Conservation (phyloP, 805 yeast species). For the Candida fluviatilis region DNA sequence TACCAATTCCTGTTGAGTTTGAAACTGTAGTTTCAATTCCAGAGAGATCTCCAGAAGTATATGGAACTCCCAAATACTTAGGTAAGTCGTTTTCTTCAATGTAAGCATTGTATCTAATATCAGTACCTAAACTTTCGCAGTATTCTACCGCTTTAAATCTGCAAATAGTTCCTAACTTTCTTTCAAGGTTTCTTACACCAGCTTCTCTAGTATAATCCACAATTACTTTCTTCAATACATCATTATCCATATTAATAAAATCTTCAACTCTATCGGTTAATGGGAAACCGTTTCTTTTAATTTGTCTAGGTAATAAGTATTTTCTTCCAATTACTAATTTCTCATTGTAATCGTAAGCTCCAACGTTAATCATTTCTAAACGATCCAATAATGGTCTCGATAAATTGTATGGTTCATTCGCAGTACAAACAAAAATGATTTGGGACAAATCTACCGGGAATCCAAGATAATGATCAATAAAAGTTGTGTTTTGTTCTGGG, state of each 20-base stretch:
- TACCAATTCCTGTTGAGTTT: constrained; percentile 53
- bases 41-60: constrained; percentile 28
- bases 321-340: constrained; percentile 66
- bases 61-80: constrained; percentile 66
- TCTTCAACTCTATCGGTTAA: constrained; percentile 17
- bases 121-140: constrained; percentile 26
- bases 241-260: constrained; percentile 44
- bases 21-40: constrained; percentile 31
- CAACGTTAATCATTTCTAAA: constrained; percentile 73
- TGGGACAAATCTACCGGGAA: constrained; percentile 83
- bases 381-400: constrained; percentile 79
- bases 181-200: constrained; percentile 78
- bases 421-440: constrained; percentile 79
- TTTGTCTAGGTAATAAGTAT: constrained; percentile 73
- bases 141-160: constrained; percentile 78
- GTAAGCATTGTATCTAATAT: constrained; percentile 27
- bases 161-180: constrained; percentile 71
- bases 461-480: constrained; percentile 80
- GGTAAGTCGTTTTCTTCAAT: constrained; percentile 57
- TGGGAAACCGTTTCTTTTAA: constrained; percentile 61
- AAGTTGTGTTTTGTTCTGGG: constrained; percentile 79
- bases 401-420: constrained; percentile 68
- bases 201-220: constrained; percentile 76
- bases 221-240: constrained; percentile 59
- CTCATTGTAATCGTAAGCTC: constrained; percentile 78